Percentiles rank a stretch among this genome's conserved stretches.
phyloP scores from a whole-genome alignment of 2,329 filamentous ascomycete species.

The Mariannaea sp. region DNA sequence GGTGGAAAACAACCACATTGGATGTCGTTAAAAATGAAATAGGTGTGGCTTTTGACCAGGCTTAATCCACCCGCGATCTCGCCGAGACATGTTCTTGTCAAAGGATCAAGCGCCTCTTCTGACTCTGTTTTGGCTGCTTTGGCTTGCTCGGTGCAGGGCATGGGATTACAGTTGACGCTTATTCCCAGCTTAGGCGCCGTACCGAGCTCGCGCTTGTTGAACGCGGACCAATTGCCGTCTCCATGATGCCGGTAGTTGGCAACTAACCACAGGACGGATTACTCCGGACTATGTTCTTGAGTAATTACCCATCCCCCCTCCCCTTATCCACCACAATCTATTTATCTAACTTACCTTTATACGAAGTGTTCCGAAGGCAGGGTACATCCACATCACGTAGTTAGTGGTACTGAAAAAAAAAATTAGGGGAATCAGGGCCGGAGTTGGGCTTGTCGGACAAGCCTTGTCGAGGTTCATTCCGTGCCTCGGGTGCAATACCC shows the following conservation, averaged over 20 bases:
- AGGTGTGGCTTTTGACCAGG: conserved; percentile 26
- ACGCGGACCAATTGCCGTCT: conserved; percentile 18
- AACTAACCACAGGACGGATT: too few species aligned
- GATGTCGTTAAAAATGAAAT: conserved; percentile 23
- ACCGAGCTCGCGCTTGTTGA: conserved; percentile 15
- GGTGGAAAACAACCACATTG: conserved; percentile 6
- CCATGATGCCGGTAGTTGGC: conserved; percentile 20
- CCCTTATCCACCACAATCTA: too few species aligned
- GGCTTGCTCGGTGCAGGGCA: conserved; percentile 11
- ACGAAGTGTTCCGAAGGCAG: too few species aligned
- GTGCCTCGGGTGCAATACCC: not conserved
- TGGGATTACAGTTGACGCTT: conserved; percentile 33
- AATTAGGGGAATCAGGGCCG: too few species aligned
- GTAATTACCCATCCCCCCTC: too few species aligned
- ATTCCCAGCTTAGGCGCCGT: conserved; percentile 24
- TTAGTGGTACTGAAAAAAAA: too few species aligned
- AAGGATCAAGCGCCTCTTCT: too few species aligned
- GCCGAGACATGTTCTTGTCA: conserved; percentile 35
- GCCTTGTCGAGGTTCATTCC: not conserved
- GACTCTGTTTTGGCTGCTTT: conserved; percentile 20
- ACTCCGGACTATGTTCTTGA: too few species aligned
- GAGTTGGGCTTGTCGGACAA: too few species aligned
- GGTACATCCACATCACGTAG: too few species aligned
- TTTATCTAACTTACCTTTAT: too few species aligned
- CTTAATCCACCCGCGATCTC: conserved; percentile 33